Base-by-base conservation (phyloP, 345 rosid genomes). In the Salix arbutifolia region DNA sequence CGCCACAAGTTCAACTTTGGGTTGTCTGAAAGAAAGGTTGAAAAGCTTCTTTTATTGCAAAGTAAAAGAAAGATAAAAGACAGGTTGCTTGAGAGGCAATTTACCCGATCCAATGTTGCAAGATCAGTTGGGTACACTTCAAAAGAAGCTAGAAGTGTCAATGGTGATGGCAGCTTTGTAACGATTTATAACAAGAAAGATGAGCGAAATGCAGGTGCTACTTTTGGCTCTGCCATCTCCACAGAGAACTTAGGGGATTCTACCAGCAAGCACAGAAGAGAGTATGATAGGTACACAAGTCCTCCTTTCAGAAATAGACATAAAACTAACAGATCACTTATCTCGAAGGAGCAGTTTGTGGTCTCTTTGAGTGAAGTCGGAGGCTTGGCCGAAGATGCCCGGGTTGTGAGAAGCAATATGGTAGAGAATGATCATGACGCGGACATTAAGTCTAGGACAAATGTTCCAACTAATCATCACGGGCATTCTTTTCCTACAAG, bases 1-100 rank as follows among this genome's bases (percentile, higher is more conserved):
- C 85, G 6, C 18, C 79, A 65, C 38, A 91, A 90, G 87, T 93
- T 93, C 71, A 87, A 83, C 53, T 91, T 93, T 82, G 98, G 98
- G n/a, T 88, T 91, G 66, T 90, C 94, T 0, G 76, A 84, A 69
- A 76, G 67, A 35, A 35, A 35, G 96, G 91, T 84, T 33, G 33
- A 17, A 46, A 71, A 66, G 67, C 87, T 91, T 68, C 82, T 91
- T 33, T 65, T 58, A 42, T 65, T 90, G 77, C 89, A 87, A 82
- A 81, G 85, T 77, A 28, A 50, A 40, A 86, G 76, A 86, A 86
- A 77, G 68, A 58, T 79, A 77, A 68, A 78, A 44, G 77, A 67
- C 65, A 79, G 31, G 38, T 70, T 42, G 42, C 73, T 60, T 56
- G 58, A 42, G 40, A 73, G 80, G 52, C 71, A 70, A 33, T 70